Conservation (phyloP, 306 rosid genomes). For the Albizia julibrissin region DNA sequence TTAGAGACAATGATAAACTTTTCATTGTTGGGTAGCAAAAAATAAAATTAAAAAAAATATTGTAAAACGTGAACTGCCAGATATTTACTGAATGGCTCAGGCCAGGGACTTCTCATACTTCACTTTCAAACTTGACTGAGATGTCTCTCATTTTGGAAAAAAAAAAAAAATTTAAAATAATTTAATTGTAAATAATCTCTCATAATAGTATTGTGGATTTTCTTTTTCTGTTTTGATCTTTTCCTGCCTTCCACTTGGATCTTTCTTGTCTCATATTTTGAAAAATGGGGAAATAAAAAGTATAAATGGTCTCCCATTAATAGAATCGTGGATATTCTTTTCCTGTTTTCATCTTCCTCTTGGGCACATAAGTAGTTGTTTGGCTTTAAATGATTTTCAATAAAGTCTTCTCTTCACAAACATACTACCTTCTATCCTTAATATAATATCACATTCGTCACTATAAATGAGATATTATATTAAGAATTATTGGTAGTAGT, state of each 20-base stretch:
- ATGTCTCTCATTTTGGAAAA: not conserved
- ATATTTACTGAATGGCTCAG: not conserved
- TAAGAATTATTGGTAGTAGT: not conserved
- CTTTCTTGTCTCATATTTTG: too few relatives aligned
- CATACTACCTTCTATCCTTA: too few relatives aligned
- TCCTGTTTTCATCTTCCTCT: not conserved
- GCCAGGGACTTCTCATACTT: not conserved
- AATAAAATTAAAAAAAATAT: not conserved
- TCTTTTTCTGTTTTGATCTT: not conserved
- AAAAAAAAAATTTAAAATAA: too few relatives aligned
- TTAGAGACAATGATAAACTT: conserved; percentile 86
- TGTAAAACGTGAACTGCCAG: conserved; percentile 22
- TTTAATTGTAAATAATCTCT: not conserved
- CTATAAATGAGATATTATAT: too few relatives aligned
- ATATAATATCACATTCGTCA: too few relatives aligned
- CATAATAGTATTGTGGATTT: not conserved
- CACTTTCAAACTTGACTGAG: conserved; percentile 3
- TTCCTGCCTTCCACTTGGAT: not conserved
- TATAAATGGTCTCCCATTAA: conserved; percentile 13
- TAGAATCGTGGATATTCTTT: not conserved
- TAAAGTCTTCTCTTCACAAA: not conserved
- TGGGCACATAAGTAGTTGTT: not conserved
- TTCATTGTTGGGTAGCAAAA: conserved; percentile 48
- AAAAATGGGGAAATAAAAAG: not conserved
- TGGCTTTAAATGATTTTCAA: not conserved